Percentiles rank a stretch among this genome's conserved stretches.
These are phyloP conservation scores for Juglanconis juglandina DNA, from an alignment of 2,329 filamentous ascomycete genomes.

Conservation along the genomic window DNA sequence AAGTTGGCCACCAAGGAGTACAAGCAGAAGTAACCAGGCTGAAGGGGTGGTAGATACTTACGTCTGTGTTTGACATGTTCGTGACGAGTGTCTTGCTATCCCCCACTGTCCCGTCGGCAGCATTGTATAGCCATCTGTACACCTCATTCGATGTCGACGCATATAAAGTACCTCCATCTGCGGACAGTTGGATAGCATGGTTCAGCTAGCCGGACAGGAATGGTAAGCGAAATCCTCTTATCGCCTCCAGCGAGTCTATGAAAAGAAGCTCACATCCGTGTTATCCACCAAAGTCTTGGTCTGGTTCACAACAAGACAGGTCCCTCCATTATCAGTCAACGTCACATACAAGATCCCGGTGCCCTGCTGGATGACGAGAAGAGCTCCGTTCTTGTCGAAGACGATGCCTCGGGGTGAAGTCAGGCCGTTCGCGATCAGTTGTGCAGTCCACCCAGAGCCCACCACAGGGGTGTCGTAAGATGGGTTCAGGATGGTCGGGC, in stretches of 20 bases:
- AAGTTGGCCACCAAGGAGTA: background rate
- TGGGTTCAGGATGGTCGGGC: conserved; percentile 24
- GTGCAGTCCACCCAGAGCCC: conserved; percentile 31
- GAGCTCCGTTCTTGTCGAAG: conserved; percentile 42
- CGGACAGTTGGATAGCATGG: conserved; percentile 53
- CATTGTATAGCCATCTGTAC: conserved; percentile 63
- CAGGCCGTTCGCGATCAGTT: conserved; percentile 32
- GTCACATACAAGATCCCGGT: conserved; percentile 39
- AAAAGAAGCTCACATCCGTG: conserved; percentile 29
- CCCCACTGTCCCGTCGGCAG: conserved; percentile 43
- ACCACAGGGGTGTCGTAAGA: conserved; percentile 27
- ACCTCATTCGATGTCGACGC: conserved; percentile 58
- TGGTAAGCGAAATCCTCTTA: background rate
- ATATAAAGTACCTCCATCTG: conserved; percentile 51
- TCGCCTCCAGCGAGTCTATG: background rate
- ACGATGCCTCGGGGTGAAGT: conserved; percentile 40
- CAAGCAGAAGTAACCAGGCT: background rate
- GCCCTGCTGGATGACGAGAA: conserved; percentile 44
- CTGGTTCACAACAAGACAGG: conserved; percentile 37
- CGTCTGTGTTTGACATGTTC: conserved; percentile 58
- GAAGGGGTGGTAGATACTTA: background rate
- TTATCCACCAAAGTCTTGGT: conserved; percentile 35
- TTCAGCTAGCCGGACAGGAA: conserved; percentile 39
- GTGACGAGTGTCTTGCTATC: conserved; percentile 51
- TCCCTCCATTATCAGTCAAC: conserved; percentile 39